Base-by-base conservation (phyloP, 805 yeast genomes). In the Spathaspora passalidarum region DNA sequence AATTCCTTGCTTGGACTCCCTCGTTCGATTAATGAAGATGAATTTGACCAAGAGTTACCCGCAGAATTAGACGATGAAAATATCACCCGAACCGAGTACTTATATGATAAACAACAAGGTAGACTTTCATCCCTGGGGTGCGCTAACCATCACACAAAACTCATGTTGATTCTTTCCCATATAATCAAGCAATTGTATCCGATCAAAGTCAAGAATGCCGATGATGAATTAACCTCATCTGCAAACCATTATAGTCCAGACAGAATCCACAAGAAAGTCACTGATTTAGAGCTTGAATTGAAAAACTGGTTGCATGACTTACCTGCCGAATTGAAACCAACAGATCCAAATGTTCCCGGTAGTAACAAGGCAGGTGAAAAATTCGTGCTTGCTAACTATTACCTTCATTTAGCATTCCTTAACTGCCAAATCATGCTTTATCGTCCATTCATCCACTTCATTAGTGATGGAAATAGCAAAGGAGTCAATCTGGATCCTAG, bases 1-100 rank as follows among this genome's bases (percentile, higher is more conserved):
- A 88, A 87, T 61, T 86, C 96, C 7, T 82, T 90, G 69, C 62
- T 91, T 52, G 97, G 96, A 1, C 70, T 90, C 42, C 97, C 97
- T 1, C 71, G 88, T 47, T 79, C 90, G 2, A 78, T 89, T 14
- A 71, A 80, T 41, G 86, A 84, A 49, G 87, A 83, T 50, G 96
- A 88, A 54, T 82, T 88, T 52, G 96, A 90, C 65, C 97, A 90
- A 62, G 91, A 85, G 42, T 72, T 88, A 51, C 97, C 97, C 1
- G 67, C 78, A 26, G 96, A 89, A 57, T 68, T 88, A 29, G 96
- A 89, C 57, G 97, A 90, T 64, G 95, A 88, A 55, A 84, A 84
- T 57, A 84, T 90, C 46, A 87, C 94, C 1, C 78, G 80, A 37
- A 72, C 69, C n/a, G 82, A 81, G 1, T 82, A 82, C 51, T 54